Conservation (phyloP, 169 alveolate species). For the Cryptosporidium ubiquitum region DNA sequence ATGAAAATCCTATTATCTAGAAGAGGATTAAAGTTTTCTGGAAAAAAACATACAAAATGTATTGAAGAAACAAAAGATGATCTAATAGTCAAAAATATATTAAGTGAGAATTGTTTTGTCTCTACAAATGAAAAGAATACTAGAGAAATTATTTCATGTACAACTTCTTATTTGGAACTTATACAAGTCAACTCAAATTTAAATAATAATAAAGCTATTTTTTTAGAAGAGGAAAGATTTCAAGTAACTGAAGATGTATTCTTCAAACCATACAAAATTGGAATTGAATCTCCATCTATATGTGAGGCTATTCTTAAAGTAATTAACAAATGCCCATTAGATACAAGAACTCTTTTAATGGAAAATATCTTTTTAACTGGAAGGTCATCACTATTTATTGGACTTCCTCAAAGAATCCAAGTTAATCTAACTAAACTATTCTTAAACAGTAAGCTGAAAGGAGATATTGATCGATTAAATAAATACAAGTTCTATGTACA, state of each 20-base stretch:
- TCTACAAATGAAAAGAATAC: constrained; percentile 23
- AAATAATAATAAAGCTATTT: neutral
- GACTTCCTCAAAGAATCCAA: constrained; percentile 62
- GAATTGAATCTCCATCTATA: constrained; percentile 56
- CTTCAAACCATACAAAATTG: constrained; percentile 38
- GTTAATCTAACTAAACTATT: constrained; percentile 28
- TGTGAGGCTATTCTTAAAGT: constrained; percentile 66
- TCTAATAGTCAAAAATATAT: constrained; percentile 5
- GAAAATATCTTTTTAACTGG: constrained; percentile 49
- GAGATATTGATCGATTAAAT: constrained; percentile 36
- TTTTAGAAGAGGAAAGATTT: constrained; percentile 66
- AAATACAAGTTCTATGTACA: constrained; percentile 40
- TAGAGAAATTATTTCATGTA: constrained; percentile 17
- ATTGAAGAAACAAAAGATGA: constrained; percentile 54
- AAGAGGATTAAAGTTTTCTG: constrained; percentile 39
- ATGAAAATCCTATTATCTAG: constrained; percentile 21
- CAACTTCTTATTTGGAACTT: constrained; percentile 53
- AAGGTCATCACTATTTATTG: constrained; percentile 39
- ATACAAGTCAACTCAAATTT: neutral
- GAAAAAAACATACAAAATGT: constrained; percentile 2
- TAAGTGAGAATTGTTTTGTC: constrained; percentile 67
- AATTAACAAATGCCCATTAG: constrained; percentile 56
- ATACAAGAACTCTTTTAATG: constrained; percentile 34
- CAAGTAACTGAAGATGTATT: constrained; percentile 69
- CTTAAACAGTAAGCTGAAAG: constrained; percentile 31